phyloP scores from a whole-genome alignment of 2,329 filamentous ascomycete genomes.

The Triangularia verruculosa region DNA sequence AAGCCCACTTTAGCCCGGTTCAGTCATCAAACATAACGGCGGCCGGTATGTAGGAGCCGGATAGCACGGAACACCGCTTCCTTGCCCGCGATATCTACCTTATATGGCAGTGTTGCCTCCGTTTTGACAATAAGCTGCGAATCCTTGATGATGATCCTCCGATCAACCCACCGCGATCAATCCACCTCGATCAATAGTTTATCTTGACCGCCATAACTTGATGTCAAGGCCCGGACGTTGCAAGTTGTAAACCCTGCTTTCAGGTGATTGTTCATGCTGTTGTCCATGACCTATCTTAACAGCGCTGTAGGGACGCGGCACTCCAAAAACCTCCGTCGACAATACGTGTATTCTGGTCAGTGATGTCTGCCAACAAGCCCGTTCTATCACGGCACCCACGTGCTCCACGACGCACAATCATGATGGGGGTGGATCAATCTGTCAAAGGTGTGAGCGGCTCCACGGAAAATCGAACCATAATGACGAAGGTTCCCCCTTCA shows the following conservation, averaged over 20 bases:
- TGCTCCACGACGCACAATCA: background rate
- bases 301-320: background rate
- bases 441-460: background rate
- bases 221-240: background rate
- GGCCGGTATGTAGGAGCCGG: background rate
- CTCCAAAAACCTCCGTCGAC: background rate
- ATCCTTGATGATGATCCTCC: background rate
- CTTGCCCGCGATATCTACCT: background rate
- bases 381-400: background rate
- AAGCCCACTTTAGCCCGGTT: no score
- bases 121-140: background rate
- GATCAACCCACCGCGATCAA: background rate
- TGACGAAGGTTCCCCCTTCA: slow-evolving; percentile 4
- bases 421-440: slow-evolving; percentile 1
- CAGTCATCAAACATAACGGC: background rate
- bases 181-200: background rate
- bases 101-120: background rate
- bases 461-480: slow-evolving; percentile 6
- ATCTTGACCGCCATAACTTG: background rate
- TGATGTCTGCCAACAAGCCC: background rate
- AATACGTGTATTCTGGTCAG: background rate
- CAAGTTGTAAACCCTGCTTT: background rate
- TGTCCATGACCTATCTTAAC: background rate
- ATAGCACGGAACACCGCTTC: background rate
- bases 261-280: no score